Evolutionary conservation across 768 basidiomycete species (phyloP), one percentile per base, ranked within the genome.

Genomic region (Phanerochaete carnosa): DNA sequence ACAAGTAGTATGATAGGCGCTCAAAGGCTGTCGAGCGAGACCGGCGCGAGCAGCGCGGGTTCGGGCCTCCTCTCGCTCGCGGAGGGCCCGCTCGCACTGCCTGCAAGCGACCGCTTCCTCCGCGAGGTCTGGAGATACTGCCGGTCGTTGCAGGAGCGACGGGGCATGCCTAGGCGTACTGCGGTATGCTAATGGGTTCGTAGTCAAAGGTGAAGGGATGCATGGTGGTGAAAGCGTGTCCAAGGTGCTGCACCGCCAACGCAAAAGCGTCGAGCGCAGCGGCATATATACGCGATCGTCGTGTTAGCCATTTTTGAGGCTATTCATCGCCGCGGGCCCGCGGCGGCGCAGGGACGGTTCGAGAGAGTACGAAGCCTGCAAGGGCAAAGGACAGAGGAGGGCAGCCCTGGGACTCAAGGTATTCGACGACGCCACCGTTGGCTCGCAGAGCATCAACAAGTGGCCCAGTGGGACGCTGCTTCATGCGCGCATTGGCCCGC

Each of bases 401-500:
- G 70, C 93, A 95, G 12, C 95, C 95, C 37, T 84, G 73, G 3
- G 82, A 79, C 72, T 94, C 95, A 62, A 89, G 76, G 70, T 88
- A 99, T 30, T 82, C 76, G 72, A 99, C 88, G 30, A 79, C 72
- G 64, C 86, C 88, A 11, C 94, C 90, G 68, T 97, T 98, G 7
- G 84, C 79, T 49, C 80, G 76, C 13, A 99, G 86, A 3, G 97
- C 94, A 55, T 92, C 88, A 54, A 98, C 96, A 25, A 99, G 82
- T 7, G 97, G 93, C 0, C 94, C 97, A 65, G 96, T 95, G 16
- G 97, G 97, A 29, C 96, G 89, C 73, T 98, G 94, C 75, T 98
- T 98, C 97, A 98, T 99, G 61, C 96, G 86, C 0, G 95, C 93
- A 66, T 99, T 99, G 19, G 52, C 97, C 97, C 12, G 97, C 98